These are phyloP conservation scores for Pittosporum tobira DNA, from an alignment of 129 eudicot species.

Conservation along the genomic window DNA sequence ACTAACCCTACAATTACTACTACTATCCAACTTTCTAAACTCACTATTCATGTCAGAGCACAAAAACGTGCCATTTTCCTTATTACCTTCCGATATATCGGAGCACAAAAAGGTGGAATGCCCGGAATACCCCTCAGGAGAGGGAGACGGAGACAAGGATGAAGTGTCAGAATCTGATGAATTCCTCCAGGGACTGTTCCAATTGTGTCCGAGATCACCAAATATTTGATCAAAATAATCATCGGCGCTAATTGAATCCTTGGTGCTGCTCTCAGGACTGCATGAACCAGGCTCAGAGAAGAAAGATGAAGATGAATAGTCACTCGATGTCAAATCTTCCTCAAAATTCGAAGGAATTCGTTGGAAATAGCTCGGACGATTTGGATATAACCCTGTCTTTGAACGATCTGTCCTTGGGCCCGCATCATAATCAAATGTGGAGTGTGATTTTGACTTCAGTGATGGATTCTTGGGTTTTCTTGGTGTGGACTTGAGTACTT, in stretches of 20 bases:
- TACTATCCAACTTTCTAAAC: constrained; percentile 46
- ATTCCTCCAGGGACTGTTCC: constrained; percentile 27
- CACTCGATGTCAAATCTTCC: constrained; percentile 57
- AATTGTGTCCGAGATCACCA: constrained; percentile 29
- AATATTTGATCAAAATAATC: constrained; percentile 36
- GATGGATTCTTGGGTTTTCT: constrained; percentile 21
- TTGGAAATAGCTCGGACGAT: constrained; percentile 15
- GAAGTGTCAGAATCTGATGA: constrained; percentile 73
- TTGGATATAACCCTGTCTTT: not conserved
- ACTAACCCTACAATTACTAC: constrained; percentile 26
- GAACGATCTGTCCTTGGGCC: constrained; percentile 6
- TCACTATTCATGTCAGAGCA: constrained; percentile 18
- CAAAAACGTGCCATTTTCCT: constrained; percentile 5
- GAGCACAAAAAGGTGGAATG: constrained; percentile 28
- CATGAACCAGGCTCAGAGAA: constrained; percentile 56
- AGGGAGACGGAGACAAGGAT: constrained; percentile 48
- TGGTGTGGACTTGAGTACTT: constrained; percentile 45
- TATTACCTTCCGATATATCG: too few species aligned
- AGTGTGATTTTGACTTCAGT: constrained; percentile 18
- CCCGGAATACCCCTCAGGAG: constrained; percentile 42
- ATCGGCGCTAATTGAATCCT: constrained; percentile 37
- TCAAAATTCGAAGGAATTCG: constrained; percentile 20
- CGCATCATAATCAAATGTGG: constrained; percentile 25
- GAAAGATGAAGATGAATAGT: constrained; percentile 43
- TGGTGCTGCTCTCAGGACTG: constrained; percentile 53